These are phyloP conservation scores for Ocimum tenuiflorum DNA, from an alignment of 257 asterid genomes.

Conservation along the genomic window DNA sequence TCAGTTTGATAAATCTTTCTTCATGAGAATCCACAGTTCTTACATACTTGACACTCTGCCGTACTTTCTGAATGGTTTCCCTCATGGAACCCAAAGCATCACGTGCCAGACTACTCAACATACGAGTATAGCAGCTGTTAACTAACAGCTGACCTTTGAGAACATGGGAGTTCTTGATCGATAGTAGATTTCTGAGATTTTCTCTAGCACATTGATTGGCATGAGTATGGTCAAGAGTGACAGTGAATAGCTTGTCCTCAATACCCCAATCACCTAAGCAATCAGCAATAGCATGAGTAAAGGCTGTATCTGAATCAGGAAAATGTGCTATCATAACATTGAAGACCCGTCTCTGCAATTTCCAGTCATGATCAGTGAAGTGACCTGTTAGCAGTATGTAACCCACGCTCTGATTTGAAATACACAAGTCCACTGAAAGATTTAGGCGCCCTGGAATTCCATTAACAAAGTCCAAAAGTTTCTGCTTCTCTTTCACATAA, in stretches of 20 bases:
- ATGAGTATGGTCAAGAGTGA: constrained; percentile 40
- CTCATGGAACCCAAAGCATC: constrained; percentile 41
- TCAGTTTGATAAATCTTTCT: constrained; percentile 46
- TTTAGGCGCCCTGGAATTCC: constrained; percentile 59
- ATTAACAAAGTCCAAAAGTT: constrained; percentile 41
- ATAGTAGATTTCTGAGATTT: constrained; percentile 45
- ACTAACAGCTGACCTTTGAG: constrained; percentile 67
- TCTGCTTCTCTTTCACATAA: constrained; percentile 57
- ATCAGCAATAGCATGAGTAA: constrained; percentile 42
- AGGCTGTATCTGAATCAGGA: constrained; percentile 61
- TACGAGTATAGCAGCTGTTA: constrained; percentile 58
- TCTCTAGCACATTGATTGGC: constrained; percentile 33
- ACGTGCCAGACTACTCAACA: constrained; percentile 50
- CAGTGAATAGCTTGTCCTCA: constrained; percentile 47
- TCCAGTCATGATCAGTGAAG: constrained; percentile 70
- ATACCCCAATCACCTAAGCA: constrained; percentile 64
- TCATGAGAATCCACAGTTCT: constrained; percentile 44
- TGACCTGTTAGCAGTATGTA: constrained; percentile 61
- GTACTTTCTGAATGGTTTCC: constrained; percentile 49
- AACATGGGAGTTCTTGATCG: constrained; percentile 38
- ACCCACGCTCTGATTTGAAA: constrained; percentile 47
- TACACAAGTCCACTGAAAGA: constrained; percentile 61
- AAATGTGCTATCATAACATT: constrained; percentile 37
- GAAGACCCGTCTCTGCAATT: constrained; percentile 53
- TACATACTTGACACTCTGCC: constrained; percentile 64